phyloP scores from a whole-genome alignment of 768 basidiomycete genomes.

The Boletus vermiculosoides region DNA sequence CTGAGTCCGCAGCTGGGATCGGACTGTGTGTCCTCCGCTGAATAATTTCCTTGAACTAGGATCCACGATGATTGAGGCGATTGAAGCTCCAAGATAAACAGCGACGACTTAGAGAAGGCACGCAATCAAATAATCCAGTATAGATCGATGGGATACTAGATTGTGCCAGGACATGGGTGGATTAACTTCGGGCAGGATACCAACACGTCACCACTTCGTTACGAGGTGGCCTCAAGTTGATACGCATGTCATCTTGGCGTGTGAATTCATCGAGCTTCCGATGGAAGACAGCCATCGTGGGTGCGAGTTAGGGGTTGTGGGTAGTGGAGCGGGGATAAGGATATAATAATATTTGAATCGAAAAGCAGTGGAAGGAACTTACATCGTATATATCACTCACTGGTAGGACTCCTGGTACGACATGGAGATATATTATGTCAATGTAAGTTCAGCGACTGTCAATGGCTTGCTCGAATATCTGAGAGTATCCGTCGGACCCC shows the following conservation, averaged over 20 bases:
- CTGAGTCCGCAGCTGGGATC: background rate
- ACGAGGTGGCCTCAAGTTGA: background rate
- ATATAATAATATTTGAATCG: too few relatives aligned
- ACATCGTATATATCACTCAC: background rate
- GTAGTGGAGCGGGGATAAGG: background rate
- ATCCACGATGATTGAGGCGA: too few relatives aligned
- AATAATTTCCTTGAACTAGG: background rate
- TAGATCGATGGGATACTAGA: too few relatives aligned
- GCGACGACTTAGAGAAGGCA: background rate
- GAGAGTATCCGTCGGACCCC: too few relatives aligned
- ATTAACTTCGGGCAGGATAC: background rate
- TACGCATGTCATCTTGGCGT: background rate
- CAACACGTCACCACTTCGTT: too few relatives aligned
- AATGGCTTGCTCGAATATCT: background rate
- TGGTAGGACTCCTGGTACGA: background rate
- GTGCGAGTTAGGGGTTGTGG: too few relatives aligned
- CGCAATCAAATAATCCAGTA: background rate
- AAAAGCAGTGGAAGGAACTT: background rate
- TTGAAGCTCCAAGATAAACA: background rate
- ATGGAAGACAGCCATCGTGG: too few relatives aligned
- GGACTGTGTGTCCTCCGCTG: background rate
- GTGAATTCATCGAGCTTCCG: background rate
- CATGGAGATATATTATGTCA: too few relatives aligned
- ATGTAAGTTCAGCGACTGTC: too few relatives aligned
- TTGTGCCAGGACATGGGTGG: background rate